Conservation (phyloP, 23 red algal species). For the Gracilariopsis chorda region DNA sequence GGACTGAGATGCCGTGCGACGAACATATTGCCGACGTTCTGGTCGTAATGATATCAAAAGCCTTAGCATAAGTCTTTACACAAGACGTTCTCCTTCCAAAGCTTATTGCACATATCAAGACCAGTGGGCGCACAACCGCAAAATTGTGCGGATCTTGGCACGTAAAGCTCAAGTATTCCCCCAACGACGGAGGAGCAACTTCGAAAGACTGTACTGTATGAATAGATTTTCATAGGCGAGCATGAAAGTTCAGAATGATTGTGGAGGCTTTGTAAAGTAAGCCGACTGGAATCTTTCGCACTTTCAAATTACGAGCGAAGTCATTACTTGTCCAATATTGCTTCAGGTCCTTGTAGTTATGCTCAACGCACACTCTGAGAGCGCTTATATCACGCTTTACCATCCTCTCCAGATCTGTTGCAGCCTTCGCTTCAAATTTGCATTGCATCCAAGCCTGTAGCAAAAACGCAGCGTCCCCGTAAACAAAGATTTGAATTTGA, state of each 20-base stretch:
- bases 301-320: too few species aligned
- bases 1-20: slow-evolving; percentile 32
- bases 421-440: too few species aligned
- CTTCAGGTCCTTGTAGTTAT: neutral
- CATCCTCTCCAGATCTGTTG: neutral
- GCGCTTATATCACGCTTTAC: neutral
- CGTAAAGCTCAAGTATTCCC: too few species aligned
- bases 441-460: too few species aligned
- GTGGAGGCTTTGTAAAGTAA: too few species aligned
- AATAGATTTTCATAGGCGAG: too few species aligned
- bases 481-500: neutral
- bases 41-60: neutral
- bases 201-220: too few species aligned
- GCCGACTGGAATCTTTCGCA: too few species aligned
- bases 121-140: neutral
- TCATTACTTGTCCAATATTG: neutral
- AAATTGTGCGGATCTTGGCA: too few species aligned
- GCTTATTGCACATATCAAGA: slow-evolving; percentile 26
- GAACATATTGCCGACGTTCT: slow-evolving; percentile 30
- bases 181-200: too few species aligned
- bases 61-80: slow-evolving; percentile 26
- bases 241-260: too few species aligned
- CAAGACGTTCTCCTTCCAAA: slow-evolving; percentile 31
- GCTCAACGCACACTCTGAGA: neutral
- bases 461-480: too few species aligned